Evolutionary conservation across 768 basidiomycete genomes (phyloP).

Genomic region (Pleurotus platypus): DNA sequence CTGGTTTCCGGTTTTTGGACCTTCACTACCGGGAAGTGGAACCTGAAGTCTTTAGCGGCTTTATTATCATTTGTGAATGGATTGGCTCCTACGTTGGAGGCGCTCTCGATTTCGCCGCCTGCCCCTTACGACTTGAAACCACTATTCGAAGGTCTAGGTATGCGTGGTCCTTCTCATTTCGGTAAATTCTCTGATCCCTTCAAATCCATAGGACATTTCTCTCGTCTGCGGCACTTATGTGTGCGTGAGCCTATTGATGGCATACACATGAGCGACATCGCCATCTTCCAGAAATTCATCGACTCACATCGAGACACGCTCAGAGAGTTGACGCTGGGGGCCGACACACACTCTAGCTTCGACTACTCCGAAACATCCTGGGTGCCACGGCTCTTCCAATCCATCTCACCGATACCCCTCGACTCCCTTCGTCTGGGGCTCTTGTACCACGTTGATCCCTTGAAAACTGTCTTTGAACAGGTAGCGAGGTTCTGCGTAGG

Average conservation of each 20-base stretch:
- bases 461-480: not conserved
- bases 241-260: slow-evolving; percentile 3
- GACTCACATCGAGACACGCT: not conserved
- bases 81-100: not conserved
- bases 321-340: not conserved
- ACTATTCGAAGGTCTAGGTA: not conserved
- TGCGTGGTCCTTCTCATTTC: not conserved
- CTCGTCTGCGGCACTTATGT: not conserved
- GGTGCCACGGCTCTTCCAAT: not conserved
- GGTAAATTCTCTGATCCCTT: not conserved
- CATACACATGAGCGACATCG: slow-evolving; percentile 2
- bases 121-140: not conserved
- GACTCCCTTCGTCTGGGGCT: not conserved
- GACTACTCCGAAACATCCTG: not conserved
- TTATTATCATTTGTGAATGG: not conserved
- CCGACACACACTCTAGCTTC: not conserved
- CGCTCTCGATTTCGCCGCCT: not conserved
- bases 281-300: slow-evolving; percentile 1
- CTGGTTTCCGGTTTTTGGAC: slow-evolving; percentile 1
- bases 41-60: not conserved
- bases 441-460: not conserved
- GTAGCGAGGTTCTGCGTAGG: not conserved
- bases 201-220: not conserved
- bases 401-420: not conserved
- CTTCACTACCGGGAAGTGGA: not conserved